Percentiles rank a stretch among this genome's conserved stretches.
Conservation (phyloP, 345 rosid genomes). For the Heritiera fomes region DNA sequence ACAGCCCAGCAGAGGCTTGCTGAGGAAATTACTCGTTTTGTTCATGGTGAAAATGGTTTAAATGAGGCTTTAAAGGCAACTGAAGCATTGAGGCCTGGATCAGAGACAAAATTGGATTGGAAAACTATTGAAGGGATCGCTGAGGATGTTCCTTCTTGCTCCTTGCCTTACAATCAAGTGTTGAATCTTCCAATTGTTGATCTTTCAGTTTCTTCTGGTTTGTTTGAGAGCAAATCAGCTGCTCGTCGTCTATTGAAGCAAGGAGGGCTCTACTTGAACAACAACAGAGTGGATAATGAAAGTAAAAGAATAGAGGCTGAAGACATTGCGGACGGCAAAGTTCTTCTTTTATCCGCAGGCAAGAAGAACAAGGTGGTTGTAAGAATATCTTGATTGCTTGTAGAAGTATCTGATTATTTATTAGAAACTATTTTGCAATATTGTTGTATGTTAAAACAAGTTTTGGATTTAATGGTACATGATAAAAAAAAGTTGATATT, state of each 20-base stretch:
- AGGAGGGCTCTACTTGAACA: slow-evolving; percentile 96
- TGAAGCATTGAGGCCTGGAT: slow-evolving; percentile 88
- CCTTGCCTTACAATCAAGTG: slow-evolving; percentile 57
- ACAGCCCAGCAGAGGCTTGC: slow-evolving; percentile 74
- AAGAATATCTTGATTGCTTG: slow-evolving; percentile 55
- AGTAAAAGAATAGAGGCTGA: slow-evolving; percentile 61
- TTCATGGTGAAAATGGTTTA: slow-evolving; percentile 89
- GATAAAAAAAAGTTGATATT: not conserved
- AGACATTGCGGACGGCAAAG: slow-evolving; percentile 85
- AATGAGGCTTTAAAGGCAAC: slow-evolving; percentile 89
- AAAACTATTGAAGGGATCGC: slow-evolving; percentile 79
- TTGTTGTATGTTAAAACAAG: not conserved
- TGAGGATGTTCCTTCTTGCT: slow-evolving; percentile 86
- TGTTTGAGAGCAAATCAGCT: slow-evolving; percentile 85
- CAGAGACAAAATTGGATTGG: slow-evolving; percentile 91
- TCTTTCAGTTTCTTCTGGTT: slow-evolving; percentile 73
- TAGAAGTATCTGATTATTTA: not conserved
- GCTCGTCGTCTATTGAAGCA: slow-evolving; percentile 84
- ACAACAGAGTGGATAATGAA: slow-evolving; percentile 74
- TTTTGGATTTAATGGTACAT: not conserved
- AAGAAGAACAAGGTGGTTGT: slow-evolving; percentile 92
- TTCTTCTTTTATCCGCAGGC: slow-evolving; percentile 89
- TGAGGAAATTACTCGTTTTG: slow-evolving; percentile 86
- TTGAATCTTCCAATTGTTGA: slow-evolving; percentile 59
- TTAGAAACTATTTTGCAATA: not conserved